Evolutionary conservation across 2,329 filamentous ascomycete species (phyloP).

Genomic region (Epicoccum sorghinum): DNA sequence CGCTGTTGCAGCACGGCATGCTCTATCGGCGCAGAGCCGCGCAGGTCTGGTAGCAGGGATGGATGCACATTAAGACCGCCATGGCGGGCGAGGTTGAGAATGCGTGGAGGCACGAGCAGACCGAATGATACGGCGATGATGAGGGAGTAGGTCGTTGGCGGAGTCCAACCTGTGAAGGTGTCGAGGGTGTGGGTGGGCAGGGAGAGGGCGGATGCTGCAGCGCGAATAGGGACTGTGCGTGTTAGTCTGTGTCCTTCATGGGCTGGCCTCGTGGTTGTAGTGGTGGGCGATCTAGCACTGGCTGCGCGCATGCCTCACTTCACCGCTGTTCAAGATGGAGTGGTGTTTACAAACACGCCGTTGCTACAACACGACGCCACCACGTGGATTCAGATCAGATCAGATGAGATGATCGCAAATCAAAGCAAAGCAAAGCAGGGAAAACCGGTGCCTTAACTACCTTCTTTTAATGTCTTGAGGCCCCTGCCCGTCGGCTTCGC

Average conservation of each 20-base stretch:
- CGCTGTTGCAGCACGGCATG: slow-evolving; percentile 74
- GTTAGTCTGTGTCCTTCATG: background rate
- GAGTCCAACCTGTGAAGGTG: slow-evolving; percentile 80
- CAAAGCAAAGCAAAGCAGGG: background rate
- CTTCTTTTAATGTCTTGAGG: slow-evolving; percentile 69
- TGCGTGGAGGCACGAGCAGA: slow-evolving; percentile 78
- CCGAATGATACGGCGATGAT: slow-evolving; percentile 95
- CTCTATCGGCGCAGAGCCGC: slow-evolving; percentile 85
- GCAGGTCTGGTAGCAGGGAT: slow-evolving; percentile 84
- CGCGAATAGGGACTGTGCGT: slow-evolving; percentile 73
- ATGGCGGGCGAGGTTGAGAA: slow-evolving; percentile 73
- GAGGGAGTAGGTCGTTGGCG: slow-evolving; percentile 63
- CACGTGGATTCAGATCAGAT: background rate
- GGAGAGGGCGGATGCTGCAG: slow-evolving; percentile 65
- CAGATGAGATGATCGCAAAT: background rate
- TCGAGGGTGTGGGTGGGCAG: slow-evolving; percentile 76
- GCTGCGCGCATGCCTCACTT: background rate
- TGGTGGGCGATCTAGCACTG: background rate
- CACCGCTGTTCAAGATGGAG: background rate
- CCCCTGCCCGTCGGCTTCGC: slow-evolving; percentile 80
- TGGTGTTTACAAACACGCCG: background rate
- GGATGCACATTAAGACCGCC: slow-evolving; percentile 94
- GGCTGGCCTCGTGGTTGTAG: background rate
- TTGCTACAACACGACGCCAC: background rate
- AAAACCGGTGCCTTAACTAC: slow-evolving; percentile 48